Evolutionary conservation across 1,284 basidiomycete species (phyloP), one percentile per base, ranked within the genome.

Genomic region (Coniophora puteana): DNA sequence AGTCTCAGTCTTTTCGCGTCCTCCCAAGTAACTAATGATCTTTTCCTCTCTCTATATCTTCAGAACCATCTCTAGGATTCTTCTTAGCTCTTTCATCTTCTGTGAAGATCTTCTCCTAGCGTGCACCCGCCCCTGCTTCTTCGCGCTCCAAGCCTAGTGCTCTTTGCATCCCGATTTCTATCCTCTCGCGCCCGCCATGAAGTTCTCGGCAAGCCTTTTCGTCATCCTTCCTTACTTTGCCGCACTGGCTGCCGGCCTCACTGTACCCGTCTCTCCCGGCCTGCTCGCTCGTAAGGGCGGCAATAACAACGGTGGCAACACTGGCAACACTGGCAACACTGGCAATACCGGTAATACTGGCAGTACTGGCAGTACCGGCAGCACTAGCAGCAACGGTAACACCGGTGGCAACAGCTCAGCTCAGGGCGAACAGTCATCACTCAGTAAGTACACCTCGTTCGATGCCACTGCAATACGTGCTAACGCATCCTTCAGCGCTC

Each of bases 141-240:
- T 62, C 28, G 17, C 20, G n/a, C n/a, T n/a, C n/a, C n/a, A n/a
- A n/a, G n/a, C n/a, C n/a, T n/a, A n/a, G n/a, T n/a, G n/a, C n/a
- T n/a, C n/a, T n/a, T n/a, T n/a, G n/a, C n/a, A n/a, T n/a, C 21
- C 21, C 36, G 4, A 47, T 51, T 29, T 44, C 42, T 29, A 46
- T 54, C 46, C 47, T 39, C 29, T 27, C n/a, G 50, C 55, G 42
- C 38, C 36, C 17, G 63, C 49, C 55, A 80, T 80, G 77, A 76
- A 72, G 66, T 69, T 76, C 62, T 64, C 69, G 24, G 55, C 58
- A 47, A 58, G 71, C 26, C 51, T 67, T 38, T 51, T 72, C 46
- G 52, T 71, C 45, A 38, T 72, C 48, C 55, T 75, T 38, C 68
- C 76, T 30, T 51, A 71, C 40, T 44, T 78, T 44, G 59, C 63